These are phyloP conservation scores for Lactarius psammicola DNA, from an alignment of 768 basidiomycete species.

Conservation along the genomic window DNA sequence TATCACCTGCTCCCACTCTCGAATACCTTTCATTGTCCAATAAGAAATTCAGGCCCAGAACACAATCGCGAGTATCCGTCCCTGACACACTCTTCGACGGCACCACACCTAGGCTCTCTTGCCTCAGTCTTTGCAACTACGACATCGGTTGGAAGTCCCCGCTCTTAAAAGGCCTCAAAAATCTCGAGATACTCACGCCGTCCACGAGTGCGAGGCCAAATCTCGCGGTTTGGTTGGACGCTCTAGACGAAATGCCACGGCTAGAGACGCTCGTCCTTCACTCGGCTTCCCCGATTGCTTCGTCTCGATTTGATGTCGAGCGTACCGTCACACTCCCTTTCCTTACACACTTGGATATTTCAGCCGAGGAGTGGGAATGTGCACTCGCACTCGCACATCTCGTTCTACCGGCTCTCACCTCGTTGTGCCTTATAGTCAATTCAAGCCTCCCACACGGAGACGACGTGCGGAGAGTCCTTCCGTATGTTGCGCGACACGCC, in stretches of 20 bases:
- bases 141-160: conserved; percentile 15
- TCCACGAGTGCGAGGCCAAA: neutral
- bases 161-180: neutral
- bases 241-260: neutral
- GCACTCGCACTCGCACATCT: conserved; percentile 6
- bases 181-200: neutral
- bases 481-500: neutral
- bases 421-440: neutral
- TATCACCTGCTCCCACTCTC: neutral
- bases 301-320: neutral
- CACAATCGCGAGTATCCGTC: neutral
- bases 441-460: neutral
- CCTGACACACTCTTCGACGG: neutral
- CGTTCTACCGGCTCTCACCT: neutral
- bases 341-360: neutral
- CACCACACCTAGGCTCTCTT: conserved; percentile 2
- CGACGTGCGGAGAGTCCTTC: neutral
- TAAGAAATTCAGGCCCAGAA: neutral
- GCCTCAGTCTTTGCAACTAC: neutral
- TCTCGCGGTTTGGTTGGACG: conserved; percentile 1
- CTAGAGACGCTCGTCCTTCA: neutral
- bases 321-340: neutral
- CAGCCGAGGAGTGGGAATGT: neutral
- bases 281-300: neutral
- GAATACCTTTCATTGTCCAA: neutral